These are phyloP conservation scores for Firmiana major DNA, from an alignment of 345 rosid species.

Conservation along the genomic window DNA sequence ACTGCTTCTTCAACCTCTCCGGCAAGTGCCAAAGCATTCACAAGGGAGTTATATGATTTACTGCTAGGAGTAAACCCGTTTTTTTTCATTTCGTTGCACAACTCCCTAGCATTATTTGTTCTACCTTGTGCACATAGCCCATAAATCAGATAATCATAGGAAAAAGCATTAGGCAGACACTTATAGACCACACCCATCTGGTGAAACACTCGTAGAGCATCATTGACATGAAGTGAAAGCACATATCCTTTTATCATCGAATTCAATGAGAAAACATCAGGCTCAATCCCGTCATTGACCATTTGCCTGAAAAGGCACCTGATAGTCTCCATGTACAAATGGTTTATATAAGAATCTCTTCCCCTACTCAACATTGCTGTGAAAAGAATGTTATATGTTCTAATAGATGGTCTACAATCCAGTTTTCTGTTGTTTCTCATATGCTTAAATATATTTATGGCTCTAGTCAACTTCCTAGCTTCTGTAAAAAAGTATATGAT, in stretches of 20 bases:
- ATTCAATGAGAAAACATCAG: constrained; percentile 63
- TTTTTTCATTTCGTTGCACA: constrained; percentile 69
- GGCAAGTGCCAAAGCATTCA: constrained; percentile 68
- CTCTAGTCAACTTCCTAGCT: constrained; percentile 78
- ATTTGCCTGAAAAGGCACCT: constrained; percentile 80
- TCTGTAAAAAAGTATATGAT: constrained; percentile 66
- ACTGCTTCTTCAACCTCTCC: constrained; percentile 67
- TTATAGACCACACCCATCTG: constrained; percentile 74
- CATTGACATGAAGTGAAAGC: constrained; percentile 84
- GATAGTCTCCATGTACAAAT: constrained; percentile 76
- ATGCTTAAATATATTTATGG: constrained; percentile 79
- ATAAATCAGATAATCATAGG: constrained; percentile 79
- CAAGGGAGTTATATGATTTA: constrained; percentile 77
- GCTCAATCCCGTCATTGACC: constrained; percentile 74
- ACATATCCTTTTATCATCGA: constrained; percentile 82
- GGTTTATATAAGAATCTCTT: constrained; percentile 62
- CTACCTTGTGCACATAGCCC: constrained; percentile 87
- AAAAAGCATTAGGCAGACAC: constrained; percentile 67
- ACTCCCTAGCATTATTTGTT: constrained; percentile 66
- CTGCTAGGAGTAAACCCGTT: constrained; percentile 70
- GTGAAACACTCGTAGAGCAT: constrained; percentile 87
- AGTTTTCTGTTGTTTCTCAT: constrained; percentile 53
- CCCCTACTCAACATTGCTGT: constrained; percentile 76
- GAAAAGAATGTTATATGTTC: constrained; percentile 71
- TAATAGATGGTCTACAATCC: constrained; percentile 69